Evolutionary conservation across 495 filamentous ascomycete species (phyloP).

Genomic region (Podospora didyma): DNA sequence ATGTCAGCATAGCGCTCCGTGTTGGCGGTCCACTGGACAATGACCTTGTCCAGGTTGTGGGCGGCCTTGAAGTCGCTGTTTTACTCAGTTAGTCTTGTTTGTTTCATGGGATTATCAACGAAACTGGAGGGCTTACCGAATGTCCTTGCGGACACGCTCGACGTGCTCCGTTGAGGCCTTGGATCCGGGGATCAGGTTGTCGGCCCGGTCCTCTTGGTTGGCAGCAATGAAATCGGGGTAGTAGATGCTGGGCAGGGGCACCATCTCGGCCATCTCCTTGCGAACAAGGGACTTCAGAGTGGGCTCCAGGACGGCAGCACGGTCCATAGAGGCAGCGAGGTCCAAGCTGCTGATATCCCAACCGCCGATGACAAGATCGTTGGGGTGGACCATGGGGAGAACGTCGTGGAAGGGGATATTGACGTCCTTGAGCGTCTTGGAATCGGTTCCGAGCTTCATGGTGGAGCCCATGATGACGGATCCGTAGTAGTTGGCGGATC

Average conservation of each 20-base stretch:
- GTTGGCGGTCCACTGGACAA: slow-evolving; percentile 98
- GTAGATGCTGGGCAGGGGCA: slow-evolving; percentile 91
- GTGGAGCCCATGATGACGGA: no score
- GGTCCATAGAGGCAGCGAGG: slow-evolving; percentile 90
- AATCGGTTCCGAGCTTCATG: no score
- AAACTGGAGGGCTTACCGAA: slow-evolving; percentile 59
- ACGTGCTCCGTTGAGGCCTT: slow-evolving; percentile 85
- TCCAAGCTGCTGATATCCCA: slow-evolving; percentile 96
- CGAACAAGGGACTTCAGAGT: slow-evolving; percentile 80
- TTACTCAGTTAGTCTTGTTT: background rate
- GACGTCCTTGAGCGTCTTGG: no score
- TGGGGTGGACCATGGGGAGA: no score
- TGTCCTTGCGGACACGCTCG: slow-evolving; percentile 90
- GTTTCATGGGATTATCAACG: background rate
- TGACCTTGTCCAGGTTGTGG: slow-evolving; percentile 88
- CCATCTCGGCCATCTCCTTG: slow-evolving; percentile 83
- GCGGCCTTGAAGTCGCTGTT: slow-evolving; percentile 81
- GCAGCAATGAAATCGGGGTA: no score
- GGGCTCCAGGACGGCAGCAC: slow-evolving; percentile 90
- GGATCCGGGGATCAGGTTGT: slow-evolving; percentile 71
- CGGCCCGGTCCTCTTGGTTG: no score
- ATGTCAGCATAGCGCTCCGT: slow-evolving; percentile 95
- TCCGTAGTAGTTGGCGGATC: no score
- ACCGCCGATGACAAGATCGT: slow-evolving; percentile 89
- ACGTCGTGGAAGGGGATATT: no score